These are phyloP conservation scores for Trichoderma lentiforme DNA, from an alignment of 2,329 filamentous ascomycete species.

Conservation along the genomic window DNA sequence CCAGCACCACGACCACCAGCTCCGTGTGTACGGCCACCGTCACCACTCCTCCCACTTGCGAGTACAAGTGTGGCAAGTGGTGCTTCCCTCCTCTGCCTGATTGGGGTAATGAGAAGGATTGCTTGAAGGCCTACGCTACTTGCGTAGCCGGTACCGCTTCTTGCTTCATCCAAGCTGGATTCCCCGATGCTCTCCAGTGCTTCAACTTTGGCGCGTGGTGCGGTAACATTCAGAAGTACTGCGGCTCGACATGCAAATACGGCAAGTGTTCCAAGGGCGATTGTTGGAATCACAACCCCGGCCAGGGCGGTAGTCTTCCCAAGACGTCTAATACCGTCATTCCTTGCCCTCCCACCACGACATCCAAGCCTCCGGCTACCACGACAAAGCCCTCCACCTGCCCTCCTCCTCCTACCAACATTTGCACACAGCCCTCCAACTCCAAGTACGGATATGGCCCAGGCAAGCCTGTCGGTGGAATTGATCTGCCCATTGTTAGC, in stretches of 20 bases:
- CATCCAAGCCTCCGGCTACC: conserved; percentile 29
- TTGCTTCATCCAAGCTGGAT: conserved; percentile 52
- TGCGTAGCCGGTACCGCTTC: conserved; percentile 47
- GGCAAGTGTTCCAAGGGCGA: conserved; percentile 40
- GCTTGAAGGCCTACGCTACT: conserved; percentile 41
- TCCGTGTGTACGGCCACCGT: conserved; percentile 48
- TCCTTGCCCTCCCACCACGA: conserved; percentile 35
- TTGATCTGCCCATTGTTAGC: conserved; percentile 49
- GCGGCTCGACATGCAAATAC: conserved; percentile 35
- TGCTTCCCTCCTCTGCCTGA: conserved; percentile 49
- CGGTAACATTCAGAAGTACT: conserved; percentile 43
- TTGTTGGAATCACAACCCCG: conserved; percentile 39
- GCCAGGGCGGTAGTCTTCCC: conserved; percentile 20
- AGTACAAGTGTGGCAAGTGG: conserved; percentile 55
- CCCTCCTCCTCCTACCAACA: conserved; percentile 47
- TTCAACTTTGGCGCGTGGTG: conserved; percentile 52
- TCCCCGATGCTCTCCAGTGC: conserved; percentile 48
- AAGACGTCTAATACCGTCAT: conserved; percentile 36
- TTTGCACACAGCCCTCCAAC: conserved; percentile 52
- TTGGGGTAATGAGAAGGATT: conserved; percentile 43
- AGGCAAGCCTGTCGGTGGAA: conserved; percentile 53
- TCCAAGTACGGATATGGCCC: conserved; percentile 65
- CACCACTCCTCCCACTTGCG: conserved; percentile 46
- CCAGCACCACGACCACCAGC: conserved; percentile 31
- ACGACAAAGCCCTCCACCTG: conserved; percentile 35